These are phyloP conservation scores for Microascus cirrosus DNA, from an alignment of 2,329 filamentous ascomycete species.

Conservation along the genomic window DNA sequence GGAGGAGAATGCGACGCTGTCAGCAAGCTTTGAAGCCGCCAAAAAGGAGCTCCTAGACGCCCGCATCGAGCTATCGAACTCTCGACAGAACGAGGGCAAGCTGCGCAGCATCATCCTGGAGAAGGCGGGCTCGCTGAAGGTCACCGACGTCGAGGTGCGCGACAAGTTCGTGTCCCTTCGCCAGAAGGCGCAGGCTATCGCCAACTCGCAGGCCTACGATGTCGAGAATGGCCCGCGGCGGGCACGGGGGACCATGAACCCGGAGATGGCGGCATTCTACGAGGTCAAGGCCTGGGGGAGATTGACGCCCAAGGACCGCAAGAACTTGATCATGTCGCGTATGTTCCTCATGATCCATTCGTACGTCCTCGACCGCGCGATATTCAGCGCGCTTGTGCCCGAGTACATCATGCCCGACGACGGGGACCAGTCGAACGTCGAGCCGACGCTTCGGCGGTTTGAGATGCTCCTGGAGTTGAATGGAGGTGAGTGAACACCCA, in stretches of 20 bases:
- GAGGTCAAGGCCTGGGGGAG: not conserved
- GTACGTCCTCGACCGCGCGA: not conserved
- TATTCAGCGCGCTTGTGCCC: not conserved
- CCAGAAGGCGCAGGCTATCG: not conserved
- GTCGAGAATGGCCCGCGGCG: not conserved
- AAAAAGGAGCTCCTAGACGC: not conserved
- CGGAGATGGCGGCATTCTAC: not conserved
- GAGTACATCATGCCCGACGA: not conserved
- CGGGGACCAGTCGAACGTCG: not conserved
- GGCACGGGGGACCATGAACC: not conserved
- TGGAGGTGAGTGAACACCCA: not conserved
- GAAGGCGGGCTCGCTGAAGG: not conserved
- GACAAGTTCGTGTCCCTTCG: not conserved
- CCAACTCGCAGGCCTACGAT: not conserved
- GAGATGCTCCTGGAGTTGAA: not conserved
- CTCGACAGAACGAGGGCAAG: not conserved
- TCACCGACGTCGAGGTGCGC: not conserved
- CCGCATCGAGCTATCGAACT: not conserved
- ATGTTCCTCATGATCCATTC: not conserved
- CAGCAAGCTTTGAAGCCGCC: not conserved
- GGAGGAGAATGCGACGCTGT: not conserved
- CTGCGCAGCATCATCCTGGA: not conserved
- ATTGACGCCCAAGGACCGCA: not conserved
- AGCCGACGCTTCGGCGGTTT: not conserved
- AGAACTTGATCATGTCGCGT: not conserved